Base-by-base conservation (phyloP, 371 early-diverging fungal species). In the Dichotomocladium elegans region DNA sequence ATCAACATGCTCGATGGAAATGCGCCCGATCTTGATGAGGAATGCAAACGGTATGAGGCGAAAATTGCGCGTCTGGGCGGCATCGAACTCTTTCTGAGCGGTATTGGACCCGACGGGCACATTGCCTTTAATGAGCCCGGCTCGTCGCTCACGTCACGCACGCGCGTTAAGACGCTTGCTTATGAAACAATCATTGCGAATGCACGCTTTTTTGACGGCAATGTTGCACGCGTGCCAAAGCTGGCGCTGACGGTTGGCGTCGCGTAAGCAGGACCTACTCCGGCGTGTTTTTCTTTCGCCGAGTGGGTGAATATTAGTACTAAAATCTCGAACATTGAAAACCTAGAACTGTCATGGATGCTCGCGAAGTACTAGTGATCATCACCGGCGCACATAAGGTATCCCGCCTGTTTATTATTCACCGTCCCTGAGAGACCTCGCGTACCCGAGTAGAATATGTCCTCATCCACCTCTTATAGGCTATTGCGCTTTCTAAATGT, bases 331-430 rank as follows among this genome's bases (percentile, higher is more conserved):
- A n/a, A n/a, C n/a, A n/a, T n/a, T n/a, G n/a, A n/a, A n/a, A n/a
- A 37, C 15, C 3, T 26, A 52, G 52, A 4, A 91, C 93, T 8
- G 91, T 92, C 30, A 88, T 90, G 80, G 91, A 90, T 64, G 86
- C 92, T 29, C 86, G 90, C 49, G 93, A 93, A 51, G 88, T 89
- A n/a, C 70, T 82, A 44, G 74, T 90, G 43, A 83, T 89, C 55
- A 88, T 89, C 48, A 87, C 89, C 11, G 89, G 90, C 45, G 88
- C 88, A 2, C 87, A 88, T 71, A 91, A 91, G 58, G 53, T 53
- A 45, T 7, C 25, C 1, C 31, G 19, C n/a, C n/a, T n/a, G n/a
- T n/a, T n/a, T n/a, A n/a, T n/a, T n/a, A n/a, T n/a, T n/a, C n/a
- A n/a, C n/a, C n/a, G n/a, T n/a, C n/a, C n/a, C n/a, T n/a, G n/a